phyloP scores from a whole-genome alignment of 1,284 basidiomycete genomes.

The Pyrrhoderma noxium region DNA sequence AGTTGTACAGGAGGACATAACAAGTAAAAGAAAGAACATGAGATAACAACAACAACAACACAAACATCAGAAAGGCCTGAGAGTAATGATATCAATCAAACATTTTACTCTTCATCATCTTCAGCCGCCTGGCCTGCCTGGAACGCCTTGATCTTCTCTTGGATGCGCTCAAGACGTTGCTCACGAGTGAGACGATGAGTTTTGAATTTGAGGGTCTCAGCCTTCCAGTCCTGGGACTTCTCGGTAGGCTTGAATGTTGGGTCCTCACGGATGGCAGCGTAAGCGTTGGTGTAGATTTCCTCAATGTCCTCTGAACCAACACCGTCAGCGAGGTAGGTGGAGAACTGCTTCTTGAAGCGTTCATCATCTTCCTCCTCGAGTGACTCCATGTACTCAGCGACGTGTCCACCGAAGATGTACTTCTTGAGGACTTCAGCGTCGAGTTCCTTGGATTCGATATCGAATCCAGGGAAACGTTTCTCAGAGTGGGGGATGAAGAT shows the following conservation, averaged over 20 bases:
- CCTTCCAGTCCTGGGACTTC: constrained; percentile 90
- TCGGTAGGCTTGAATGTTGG: constrained; percentile 88
- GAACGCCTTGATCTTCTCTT: constrained; percentile 82
- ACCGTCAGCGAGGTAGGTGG: constrained; percentile 92
- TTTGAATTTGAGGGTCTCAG: constrained; percentile 76
- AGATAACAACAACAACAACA: not conserved
- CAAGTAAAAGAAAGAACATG: constrained; percentile 2
- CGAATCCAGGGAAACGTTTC: constrained; percentile 98
- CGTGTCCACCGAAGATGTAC: constrained; percentile 98
- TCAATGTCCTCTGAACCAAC: constrained; percentile 96
- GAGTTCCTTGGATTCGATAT: constrained; percentile 89
- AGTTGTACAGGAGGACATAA: constrained; percentile 12
- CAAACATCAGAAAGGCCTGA: not conserved
- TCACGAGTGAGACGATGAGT: constrained; percentile 67
- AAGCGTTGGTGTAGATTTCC: constrained; percentile 89
- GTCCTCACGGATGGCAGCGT: constrained; percentile 93
- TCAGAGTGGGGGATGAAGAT: constrained; percentile 98
- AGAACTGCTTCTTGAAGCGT: constrained; percentile 99
- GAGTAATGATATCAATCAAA: not conserved
- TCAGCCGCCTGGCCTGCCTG: constrained; percentile 49
- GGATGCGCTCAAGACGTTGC: constrained; percentile 73
- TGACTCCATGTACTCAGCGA: constrained; percentile 99
- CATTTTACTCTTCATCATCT: constrained; percentile 50
- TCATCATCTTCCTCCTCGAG: constrained; percentile 99
- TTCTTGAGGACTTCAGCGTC: constrained; percentile 94